Evolutionary conservation across 2,329 filamentous ascomycete genomes (phyloP), one percentile per base, ranked within the genome.

Genomic region (Nigrospora sphaerica): DNA sequence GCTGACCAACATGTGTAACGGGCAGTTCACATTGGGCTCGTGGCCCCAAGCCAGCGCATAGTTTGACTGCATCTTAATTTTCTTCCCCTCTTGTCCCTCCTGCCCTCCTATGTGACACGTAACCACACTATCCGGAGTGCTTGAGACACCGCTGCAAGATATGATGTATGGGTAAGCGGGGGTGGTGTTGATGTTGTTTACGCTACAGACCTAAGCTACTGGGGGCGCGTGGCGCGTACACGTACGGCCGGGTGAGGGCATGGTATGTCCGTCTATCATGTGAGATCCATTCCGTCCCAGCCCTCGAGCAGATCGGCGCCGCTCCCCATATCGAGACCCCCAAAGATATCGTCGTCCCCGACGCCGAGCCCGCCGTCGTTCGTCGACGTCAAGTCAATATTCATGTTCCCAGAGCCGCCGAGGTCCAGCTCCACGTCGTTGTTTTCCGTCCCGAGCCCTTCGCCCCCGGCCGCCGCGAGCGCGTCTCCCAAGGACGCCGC

Each of bases 1-100:
- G 61, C 61, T 84, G 61, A 80, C 74, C 6, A 82, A 82, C 54
- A 83, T 82, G 78, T 78, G 75, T 46, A 81, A 82, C 56, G 75
- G 71, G 32, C 78, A 82, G 60, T 81, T 76, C 52, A 80, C 73
- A 0, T 60, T 81, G 49, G 77, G 77, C 1, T 52, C 46, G 5
- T 67, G 65, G 65, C 23, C 23, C 23, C 23, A 28, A 10, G 5
- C 23, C 23, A 28, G 5, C 10, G 23, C 23, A 28, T 28, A 28
- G 23, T 7, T 4, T 23, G 7, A 7, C 7, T 28, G 23, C 6
- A 28, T 28, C 23, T 23, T 5, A 28, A 28, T 10, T 10, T 10
- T 28, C 6, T 23, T 6, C 19, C 19, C 19, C 19, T 6, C 19
- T 23, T 6, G 4, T 9, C 23, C 10, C 23, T 28, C 23, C 5